Evolutionary conservation across 2,329 filamentous ascomycete species (phyloP).

Genomic region (Lecanicillium sp.): DNA sequence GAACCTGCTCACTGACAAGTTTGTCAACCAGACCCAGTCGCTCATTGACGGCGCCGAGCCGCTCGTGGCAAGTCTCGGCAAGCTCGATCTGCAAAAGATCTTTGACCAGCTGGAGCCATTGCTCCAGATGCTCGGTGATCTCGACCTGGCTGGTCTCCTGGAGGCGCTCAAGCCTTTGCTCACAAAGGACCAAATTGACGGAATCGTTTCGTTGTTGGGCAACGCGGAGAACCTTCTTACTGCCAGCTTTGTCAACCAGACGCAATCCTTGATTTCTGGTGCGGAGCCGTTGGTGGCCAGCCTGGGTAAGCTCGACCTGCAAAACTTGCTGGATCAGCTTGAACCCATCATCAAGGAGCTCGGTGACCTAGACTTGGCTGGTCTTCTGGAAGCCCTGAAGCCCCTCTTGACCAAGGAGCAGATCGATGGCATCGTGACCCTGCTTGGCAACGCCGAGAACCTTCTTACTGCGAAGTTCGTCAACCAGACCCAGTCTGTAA

Average conservation of each 20-base stretch:
- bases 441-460: slow-evolving; percentile 21
- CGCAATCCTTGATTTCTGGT: slow-evolving; percentile 11
- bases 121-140: slow-evolving; percentile 13
- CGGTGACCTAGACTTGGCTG: slow-evolving; percentile 22
- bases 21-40: no score
- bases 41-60: slow-evolving; percentile 27
- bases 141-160: slow-evolving; percentile 8
- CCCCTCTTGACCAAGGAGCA: slow-evolving; percentile 20
- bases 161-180: slow-evolving; percentile 9
- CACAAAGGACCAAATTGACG: slow-evolving; percentile 8
- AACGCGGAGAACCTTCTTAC: slow-evolving; percentile 11
- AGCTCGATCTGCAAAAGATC: slow-evolving; percentile 23
- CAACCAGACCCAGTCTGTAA: slow-evolving; percentile 15
- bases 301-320: slow-evolving; percentile 9
- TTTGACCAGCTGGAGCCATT: slow-evolving; percentile 14
- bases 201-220: slow-evolving; percentile 10
- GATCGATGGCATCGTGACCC: slow-evolving; percentile 17
- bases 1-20: slow-evolving; percentile 22
- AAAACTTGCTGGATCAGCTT: slow-evolving; percentile 7
- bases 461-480: slow-evolving; percentile 17
- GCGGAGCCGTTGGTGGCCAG: slow-evolving; percentile 8
- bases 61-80: slow-evolving; percentile 22
- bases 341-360: slow-evolving; percentile 21
- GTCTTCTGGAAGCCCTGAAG: slow-evolving; percentile 18
- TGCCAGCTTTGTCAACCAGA: slow-evolving; percentile 7